Conservation (phyloP, 805 yeast genomes). For the Lipomyces chichibuensis region DNA sequence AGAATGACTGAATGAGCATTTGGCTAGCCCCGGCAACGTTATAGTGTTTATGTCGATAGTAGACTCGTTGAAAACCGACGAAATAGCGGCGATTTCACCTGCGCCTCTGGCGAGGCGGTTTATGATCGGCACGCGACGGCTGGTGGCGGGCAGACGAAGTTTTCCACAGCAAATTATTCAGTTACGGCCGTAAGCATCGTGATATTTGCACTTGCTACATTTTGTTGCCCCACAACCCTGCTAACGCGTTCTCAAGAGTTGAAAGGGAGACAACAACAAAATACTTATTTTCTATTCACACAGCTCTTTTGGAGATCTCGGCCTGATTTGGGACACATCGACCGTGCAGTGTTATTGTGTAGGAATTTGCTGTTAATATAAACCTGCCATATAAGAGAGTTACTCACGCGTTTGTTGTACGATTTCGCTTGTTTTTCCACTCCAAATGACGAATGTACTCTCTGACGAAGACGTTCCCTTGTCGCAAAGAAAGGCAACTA, state of each 20-base stretch:
- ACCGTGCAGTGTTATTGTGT: not conserved
- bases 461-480: conserved; percentile 32
- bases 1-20: too few relatives aligned
- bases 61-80: too few relatives aligned
- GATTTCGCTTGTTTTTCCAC: not conserved
- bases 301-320: too few relatives aligned
- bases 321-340: not conserved
- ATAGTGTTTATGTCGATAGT: too few relatives aligned
- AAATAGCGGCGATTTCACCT: too few relatives aligned
- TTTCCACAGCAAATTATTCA: not conserved
- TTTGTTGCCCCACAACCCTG: not conserved
- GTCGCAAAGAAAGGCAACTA: conserved; percentile 14
- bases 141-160: too few relatives aligned
- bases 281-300: too few relatives aligned
- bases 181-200: not conserved
- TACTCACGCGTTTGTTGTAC: not conserved
- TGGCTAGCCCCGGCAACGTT: too few relatives aligned
- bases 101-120: too few relatives aligned
- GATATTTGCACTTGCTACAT: not conserved
- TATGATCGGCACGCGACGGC: too few relatives aligned
- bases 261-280: too few relatives aligned
- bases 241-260: too few relatives aligned
- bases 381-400: not conserved
- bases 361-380: not conserved
- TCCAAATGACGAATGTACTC: conserved; percentile 6